Base-by-base conservation (phyloP, 768 basidiomycete genomes). In the Antrodiella citrinella region DNA sequence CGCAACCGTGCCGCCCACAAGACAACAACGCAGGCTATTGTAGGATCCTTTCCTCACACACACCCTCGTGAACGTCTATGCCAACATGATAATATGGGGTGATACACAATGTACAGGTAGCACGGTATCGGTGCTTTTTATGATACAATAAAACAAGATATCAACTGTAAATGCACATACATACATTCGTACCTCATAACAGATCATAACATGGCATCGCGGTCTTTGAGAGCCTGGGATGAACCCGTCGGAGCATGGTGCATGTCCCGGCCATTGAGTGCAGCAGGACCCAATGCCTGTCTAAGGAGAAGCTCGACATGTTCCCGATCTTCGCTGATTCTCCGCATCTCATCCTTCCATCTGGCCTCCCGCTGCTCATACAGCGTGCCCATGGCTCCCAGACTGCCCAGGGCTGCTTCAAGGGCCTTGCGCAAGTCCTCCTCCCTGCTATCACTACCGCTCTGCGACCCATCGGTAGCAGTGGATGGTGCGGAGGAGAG, bases 351-450 rank as follows among this genome's bases (percentile, higher is more conserved):
- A 30, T 65, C 62, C 35, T 72, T 65, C 80, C 85, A 86, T 39
- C 86, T 70, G 44, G 74, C 72, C 60, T 84, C 85, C 15, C 86
- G 69, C 54, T 82, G 74, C 19, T 82, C 82, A 48, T 86, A 88
- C 26, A 90, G 80, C 26, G 68, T 64, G 26, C 80, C 75, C 47
- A 91, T 68, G 15, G 75, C 71, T 22, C 76, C 74, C 20, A 89
- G 72, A 56, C 85, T 86, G 1, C 78, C 80, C 45, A 89, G 55
- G 1, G 86, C 80, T 1, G 81, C 75, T 54, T 82, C 82, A 42
- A 90, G 65, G 1, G 83, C 85, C 0, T 81, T 75, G 51, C 77
- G 80, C 26, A 90, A 67, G 40, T 87, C 85, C 47, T 74, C 77
- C 54, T 86, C 84, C 20, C 76, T 70, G 1, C 73, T 66, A 43